phyloP scores from a whole-genome alignment of 805 yeast genomes.

The Candida ponderosae region DNA sequence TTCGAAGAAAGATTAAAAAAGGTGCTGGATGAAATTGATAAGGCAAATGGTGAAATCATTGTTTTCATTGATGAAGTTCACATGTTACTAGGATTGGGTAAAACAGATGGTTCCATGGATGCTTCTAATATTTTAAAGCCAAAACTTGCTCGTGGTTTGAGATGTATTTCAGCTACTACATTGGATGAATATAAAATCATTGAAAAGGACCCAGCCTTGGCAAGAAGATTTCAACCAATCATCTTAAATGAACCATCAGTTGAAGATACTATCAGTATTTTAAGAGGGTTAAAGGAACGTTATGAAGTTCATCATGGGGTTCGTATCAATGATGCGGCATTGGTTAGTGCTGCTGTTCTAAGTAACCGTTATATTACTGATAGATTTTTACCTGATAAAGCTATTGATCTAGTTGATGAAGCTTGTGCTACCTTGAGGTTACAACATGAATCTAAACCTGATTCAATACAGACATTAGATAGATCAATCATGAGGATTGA shows the following conservation, averaged over 20 bases:
- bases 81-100: constrained; percentile 82
- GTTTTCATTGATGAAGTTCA: constrained; percentile 90
- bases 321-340: constrained; percentile 82
- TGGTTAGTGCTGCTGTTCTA: constrained; percentile 88
- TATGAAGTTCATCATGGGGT: constrained; percentile 99
- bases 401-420: constrained; percentile 93
- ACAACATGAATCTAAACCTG: constrained; percentile 97
- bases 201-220: constrained; percentile 93
- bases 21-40: constrained; percentile 78
- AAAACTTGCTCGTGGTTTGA: constrained; percentile 86
- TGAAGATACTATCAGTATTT: constrained; percentile 81
- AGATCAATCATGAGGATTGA: constrained; percentile 88
- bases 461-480: constrained; percentile 82
- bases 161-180: constrained; percentile 96
- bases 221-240: constrained; percentile 90
- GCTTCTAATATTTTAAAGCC: constrained; percentile 93
- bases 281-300: constrained; percentile 88
- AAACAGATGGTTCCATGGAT: constrained; percentile 91
- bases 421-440: constrained; percentile 92
- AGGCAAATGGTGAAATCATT: constrained; percentile 65
- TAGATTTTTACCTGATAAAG: constrained; percentile 89
- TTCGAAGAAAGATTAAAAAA: constrained; percentile 84
- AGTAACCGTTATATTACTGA: constrained; percentile 89
- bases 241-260: constrained; percentile 82
- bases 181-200: constrained; percentile 90